phyloP scores from a whole-genome alignment of 2,329 filamentous ascomycete species.

The Colletotrichum tropicicola region DNA sequence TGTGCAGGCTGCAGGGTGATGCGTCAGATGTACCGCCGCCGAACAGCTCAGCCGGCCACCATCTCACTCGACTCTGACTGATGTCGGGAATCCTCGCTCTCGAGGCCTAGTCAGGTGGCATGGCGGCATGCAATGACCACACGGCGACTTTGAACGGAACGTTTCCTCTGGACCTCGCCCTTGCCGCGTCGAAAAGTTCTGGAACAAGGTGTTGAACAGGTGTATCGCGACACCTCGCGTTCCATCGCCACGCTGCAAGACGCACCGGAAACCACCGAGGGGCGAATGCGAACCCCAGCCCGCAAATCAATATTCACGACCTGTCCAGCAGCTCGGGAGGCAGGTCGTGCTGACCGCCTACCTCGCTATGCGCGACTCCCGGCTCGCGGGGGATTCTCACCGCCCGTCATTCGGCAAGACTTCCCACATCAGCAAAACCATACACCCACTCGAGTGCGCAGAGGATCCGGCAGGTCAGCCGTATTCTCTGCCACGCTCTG shows the following conservation, averaged over 20 bases:
- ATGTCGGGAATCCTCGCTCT: background rate
- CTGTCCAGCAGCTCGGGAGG: too few species aligned
- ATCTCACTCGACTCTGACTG: background rate
- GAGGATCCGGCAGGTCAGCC: conserved; percentile 7
- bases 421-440: conserved; percentile 7
- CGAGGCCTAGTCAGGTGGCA: background rate
- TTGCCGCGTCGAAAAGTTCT: background rate
- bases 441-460: background rate
- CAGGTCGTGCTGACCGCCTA: too few species aligned
- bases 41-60: background rate
- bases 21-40: background rate
- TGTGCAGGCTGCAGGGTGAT: conserved; percentile 9
- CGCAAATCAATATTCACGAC: too few species aligned
- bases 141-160: background rate
- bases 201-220: conserved; percentile 1
- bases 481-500: background rate
- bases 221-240: background rate
- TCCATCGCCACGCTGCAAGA: conserved; percentile 10
- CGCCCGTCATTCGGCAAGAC: conserved; percentile 1
- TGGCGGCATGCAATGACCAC: background rate
- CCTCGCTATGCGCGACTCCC: background rate
- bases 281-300: too few species aligned
- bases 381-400: background rate
- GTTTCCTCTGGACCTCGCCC: background rate
- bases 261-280: background rate